Evolutionary conservation across 306 rosid species (phyloP), one percentile per base, ranked within the genome.

Genomic region (Vachellia pachyceras): DNA sequence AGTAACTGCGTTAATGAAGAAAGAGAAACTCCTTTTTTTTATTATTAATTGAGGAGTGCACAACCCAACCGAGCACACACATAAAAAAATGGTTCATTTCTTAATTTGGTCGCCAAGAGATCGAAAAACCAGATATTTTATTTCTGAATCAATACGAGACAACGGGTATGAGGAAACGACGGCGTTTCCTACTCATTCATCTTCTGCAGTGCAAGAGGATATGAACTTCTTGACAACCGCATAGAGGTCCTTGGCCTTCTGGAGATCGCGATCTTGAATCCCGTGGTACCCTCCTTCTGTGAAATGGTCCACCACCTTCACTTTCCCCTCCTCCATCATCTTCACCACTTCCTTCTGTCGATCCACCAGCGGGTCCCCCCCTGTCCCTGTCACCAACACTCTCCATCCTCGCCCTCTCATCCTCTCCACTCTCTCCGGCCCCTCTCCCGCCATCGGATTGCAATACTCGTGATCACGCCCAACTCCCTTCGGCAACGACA

Each of bases 291-390:
- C 89, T 0, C 92, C 97, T 2, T 35, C 20, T 3, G 58, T 58
- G 77, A 86, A 88, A 4, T 78, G 76, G 1, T 82, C 86, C 75
- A 74, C 82, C 6, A 83, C 90, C 1, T 47, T 13, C 11, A 88
- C 80, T 5, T 81, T 80, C 39, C 83, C 88, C 3, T 8, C 69
- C 57, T 67, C 15, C 4, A 87, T 77, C 84, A 87, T 22, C 25
- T 77, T 70, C 77, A 63, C 75, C 18, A 87, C 6, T 33, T 60
- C 82, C 36, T 10, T 73, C 81, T 83, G 75, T 23, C 92, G 88
- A 47, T 88, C 94, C 49, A 85, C 44, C 44, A 92, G 76, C 35
- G 82, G 92, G 57, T 92, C 94, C 73, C 79, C 87, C 5, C 76
- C 76, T 22, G 80, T 82, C 6, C 91, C 92, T 5, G 69, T 67